Evolutionary conservation across 192 early-diverging fungal species (phyloP).

Genomic region (Backusella tarrabulga): DNA sequence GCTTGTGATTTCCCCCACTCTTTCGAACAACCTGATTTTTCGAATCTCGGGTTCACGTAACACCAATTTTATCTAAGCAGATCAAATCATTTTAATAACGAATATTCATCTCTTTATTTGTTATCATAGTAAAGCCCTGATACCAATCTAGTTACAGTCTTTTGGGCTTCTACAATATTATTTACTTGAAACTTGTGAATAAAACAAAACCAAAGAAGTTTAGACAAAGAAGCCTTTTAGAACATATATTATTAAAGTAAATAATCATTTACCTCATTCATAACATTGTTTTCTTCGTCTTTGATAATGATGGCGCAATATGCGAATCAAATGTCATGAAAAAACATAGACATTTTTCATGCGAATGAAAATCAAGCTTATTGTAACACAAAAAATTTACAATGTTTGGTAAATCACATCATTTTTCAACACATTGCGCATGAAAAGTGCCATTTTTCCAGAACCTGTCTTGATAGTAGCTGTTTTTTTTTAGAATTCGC

Average conservation of each 20-base stretch:
- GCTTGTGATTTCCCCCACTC: background rate
- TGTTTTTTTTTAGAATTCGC: background rate
- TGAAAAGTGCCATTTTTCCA: background rate
- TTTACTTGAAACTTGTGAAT: no score
- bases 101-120: background rate
- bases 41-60: background rate
- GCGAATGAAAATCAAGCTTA: background rate
- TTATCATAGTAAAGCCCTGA: background rate
- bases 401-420: background rate
- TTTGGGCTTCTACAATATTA: no score
- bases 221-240: no score
- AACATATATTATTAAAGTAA: background rate
- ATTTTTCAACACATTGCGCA: background rate
- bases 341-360: background rate
- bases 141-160: background rate
- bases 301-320: background rate
- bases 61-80: background rate
- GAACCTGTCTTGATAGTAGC: background rate
- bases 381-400: background rate
- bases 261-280: background rate
- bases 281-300: background rate
- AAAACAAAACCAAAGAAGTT: no score
- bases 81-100: background rate
- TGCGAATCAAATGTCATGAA: background rate
- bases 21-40: background rate